Evolutionary conservation across 2,329 filamentous ascomycete genomes (phyloP), one percentile per base, ranked within the genome.

Genomic region (Colletotrichum tabaci): DNA sequence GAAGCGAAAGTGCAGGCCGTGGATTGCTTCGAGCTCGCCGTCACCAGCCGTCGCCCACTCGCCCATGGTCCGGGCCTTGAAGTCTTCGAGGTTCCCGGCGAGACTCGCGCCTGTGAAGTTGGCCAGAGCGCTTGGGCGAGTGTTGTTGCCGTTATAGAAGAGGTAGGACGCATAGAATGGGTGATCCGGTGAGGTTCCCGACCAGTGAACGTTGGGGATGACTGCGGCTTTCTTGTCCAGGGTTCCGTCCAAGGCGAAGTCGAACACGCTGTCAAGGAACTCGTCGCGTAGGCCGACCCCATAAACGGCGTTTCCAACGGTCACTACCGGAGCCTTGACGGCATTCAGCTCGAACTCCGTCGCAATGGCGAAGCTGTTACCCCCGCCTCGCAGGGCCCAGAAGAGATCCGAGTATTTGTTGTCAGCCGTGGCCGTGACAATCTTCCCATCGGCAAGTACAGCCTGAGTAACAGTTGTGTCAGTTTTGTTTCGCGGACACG

Each of bases 391-490:
- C 6, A 86, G 77, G 2, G 85, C 85, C 74, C 79, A 81, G 76
- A 79, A 88, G 1, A 88, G 79, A 68, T 87, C 84, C 0, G 74
- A 7, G 67, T 86, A 79, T 12, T 77, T 55, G 0, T 70, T 67
- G 0, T 72, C 50, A 0, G 75, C 72, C 49, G 81, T 83, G 1
- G 83, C 86, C 3, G 80, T 79, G n/a, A 88, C 78, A 15, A 88
- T 79, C 0, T 75, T 67, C 0, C 87, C 86, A n/a, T 82, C 79
- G 0, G 84, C 82, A 0, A 87, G 79, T 1, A 89, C 86, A 12
- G 89, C 79, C 73, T 88, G 18, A 18, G 10, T 9, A 18, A 26
- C 26, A 26, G 26, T 61, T 40, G 12, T 42, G 42, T 61, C n/a
- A 61, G 23, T 4, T 7, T 26, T 47, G 26, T 26, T 4, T 26